A percentile compares a stretch with the other conserved stretches of the same genome.
phyloP scores from a whole-genome alignment of 495 filamentous ascomycete species.

The Chlorociboria aeruginascens region DNA sequence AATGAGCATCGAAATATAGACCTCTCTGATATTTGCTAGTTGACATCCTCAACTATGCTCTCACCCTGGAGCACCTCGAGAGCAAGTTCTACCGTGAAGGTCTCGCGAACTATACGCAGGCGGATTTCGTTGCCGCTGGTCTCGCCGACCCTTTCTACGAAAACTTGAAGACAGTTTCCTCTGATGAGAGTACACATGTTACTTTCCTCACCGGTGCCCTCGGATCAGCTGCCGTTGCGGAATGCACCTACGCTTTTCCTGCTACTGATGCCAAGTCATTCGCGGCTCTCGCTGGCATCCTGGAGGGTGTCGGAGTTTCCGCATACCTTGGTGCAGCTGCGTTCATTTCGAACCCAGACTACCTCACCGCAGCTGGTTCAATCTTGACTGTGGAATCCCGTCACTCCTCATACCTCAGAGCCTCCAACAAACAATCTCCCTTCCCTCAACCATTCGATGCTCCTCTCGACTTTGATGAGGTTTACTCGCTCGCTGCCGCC shows the following conservation, averaged over 20 bases:
- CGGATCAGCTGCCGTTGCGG: slow-evolving; percentile 17
- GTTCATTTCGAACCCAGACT: slow-evolving; percentile 26
- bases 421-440: slow-evolving; percentile 18
- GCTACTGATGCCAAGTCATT: slow-evolving; percentile 28
- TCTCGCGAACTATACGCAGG: slow-evolving; percentile 40
- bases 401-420: slow-evolving; percentile 33
- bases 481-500: slow-evolving; percentile 30
- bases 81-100: slow-evolving; percentile 41
- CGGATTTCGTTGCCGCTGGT: slow-evolving; percentile 39
- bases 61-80: slow-evolving; percentile 37
- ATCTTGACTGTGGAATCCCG: slow-evolving; percentile 38
- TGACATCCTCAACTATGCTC: slow-evolving; percentile 17
- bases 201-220: slow-evolving; percentile 28
- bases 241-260: slow-evolving; percentile 32
- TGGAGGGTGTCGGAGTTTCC: slow-evolving; percentile 30
- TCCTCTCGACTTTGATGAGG: slow-evolving; percentile 31
- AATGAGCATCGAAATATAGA: background rate
- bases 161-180: slow-evolving; percentile 27
- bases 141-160: slow-evolving; percentile 38
- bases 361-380: slow-evolving; percentile 31
- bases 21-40: background rate
- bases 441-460: slow-evolving; percentile 35
- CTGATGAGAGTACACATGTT: slow-evolving; percentile 28
- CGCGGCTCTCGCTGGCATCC: slow-evolving; percentile 28
- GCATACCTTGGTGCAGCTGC: slow-evolving; percentile 25